Evolutionary conservation across 768 basidiomycete genomes (phyloP), one percentile per base, ranked within the genome.

Genomic region (Kondoa malvinella): DNA sequence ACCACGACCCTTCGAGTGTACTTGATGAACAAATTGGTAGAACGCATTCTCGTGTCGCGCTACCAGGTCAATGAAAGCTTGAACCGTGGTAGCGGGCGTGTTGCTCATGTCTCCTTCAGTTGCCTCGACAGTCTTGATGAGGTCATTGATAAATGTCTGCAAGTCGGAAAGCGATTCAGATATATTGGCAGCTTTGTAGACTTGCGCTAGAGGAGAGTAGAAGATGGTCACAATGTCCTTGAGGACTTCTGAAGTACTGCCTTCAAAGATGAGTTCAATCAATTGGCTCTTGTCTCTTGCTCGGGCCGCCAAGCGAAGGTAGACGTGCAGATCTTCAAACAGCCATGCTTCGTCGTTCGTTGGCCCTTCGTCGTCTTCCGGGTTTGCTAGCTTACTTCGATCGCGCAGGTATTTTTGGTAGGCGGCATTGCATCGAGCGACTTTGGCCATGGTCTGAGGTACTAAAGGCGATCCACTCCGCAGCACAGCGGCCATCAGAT

Each of bases 151-250:
- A 74, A 99, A 99, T 72, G 81, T 89, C 77, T 97, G 95, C 62
- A 96, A 74, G 76, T 97, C 95, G 32, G 84, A 81, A 0, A 99
- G 75, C 1, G 92, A 97, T 76, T 97, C 94, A 14, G 88, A 87
- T 66, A 99, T 96, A 75, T 88, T 95, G 3, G 95, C 95, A 12
- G 95, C 95, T 73, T 88, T 85, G 79, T 97, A 99, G 1, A 97
- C 95, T 75, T 94, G 89, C 1, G 95, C 95, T 29, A 99, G 80
- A 1, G 95, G 95, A 0, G 92, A 79, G 77, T 99, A 99, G 78
- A 99, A 99, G 68, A 99, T 97, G 25, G 95, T 96, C 73, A 99
- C 90, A 69, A 99, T 96, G 76, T 99, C 95, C 77, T 92, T 96
- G 74, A 99, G 80, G 29, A 99, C 80, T 34, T 97, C 95, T 1